Base-by-base conservation (phyloP, 1,284 basidiomycete species). In the Cutaneotrichosporon sp. region DNA sequence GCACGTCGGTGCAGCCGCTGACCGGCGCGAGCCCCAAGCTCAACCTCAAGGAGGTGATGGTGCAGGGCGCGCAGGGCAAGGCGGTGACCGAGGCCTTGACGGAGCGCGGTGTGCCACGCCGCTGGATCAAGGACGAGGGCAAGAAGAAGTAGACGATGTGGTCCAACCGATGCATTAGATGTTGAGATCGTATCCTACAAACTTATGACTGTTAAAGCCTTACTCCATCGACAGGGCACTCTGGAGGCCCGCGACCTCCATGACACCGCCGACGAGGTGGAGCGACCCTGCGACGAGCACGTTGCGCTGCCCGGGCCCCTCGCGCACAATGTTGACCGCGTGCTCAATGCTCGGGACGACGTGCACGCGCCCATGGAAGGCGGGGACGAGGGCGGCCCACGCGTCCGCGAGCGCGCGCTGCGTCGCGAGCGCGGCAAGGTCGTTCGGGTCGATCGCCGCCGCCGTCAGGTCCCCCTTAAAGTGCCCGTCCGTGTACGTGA, bases 191-290 rank as follows among this genome's bases (percentile, higher is more conserved):
- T 27, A 16, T 27, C 25, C 22, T 53, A 53, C 34, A 53, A 38
- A 38, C 33, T 34, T 36, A 53, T 6, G 5, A 13, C 34, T 34
- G 9, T 24, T 53, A 38, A 34, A 20, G n/a, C 22, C 29, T 34
- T 69, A 79, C 33, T 68, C 73, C 73, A 80, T 78, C 22, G 72
- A 71, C 27, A 81, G 65, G 4, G 74, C 77, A 65, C 85, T 83
- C 58, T 87, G 85, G 62, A 97, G 77, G 24, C 86, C 87, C 9
- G 92, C 90, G 4, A 92, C 92, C 72, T 95, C 93, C 72, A 99
- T 91, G 10, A 95, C 83, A 2, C 97, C 97, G 24, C 97, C 97
- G 7, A 99, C 89, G 16, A 99, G 84, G 80, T 97, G 95, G 68
- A 99, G 78, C 78, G 94, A 97, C 4, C 97, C 97, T 2, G 91